phyloP scores from a whole-genome alignment of 345 rosid genomes.

The Eucalyptus shirleyi region DNA sequence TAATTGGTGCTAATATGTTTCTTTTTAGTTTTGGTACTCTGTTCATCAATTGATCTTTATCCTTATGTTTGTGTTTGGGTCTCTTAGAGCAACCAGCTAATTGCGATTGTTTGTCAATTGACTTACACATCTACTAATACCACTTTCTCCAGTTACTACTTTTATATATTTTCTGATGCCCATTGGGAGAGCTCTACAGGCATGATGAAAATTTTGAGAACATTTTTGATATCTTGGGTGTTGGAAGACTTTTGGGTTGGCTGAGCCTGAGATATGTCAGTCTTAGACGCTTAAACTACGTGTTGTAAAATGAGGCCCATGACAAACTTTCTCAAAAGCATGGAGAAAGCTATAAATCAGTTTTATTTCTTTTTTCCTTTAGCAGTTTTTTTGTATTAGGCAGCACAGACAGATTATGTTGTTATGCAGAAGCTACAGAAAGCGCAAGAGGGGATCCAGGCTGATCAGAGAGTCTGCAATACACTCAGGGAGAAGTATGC shows the following conservation, averaged over 20 bases:
- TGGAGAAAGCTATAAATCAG: neutral
- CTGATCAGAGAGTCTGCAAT: conserved; percentile 52
- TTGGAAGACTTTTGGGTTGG: neutral
- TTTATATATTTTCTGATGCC: neutral
- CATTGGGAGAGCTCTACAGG: neutral
- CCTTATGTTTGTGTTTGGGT: neutral
- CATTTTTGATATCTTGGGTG: neutral
- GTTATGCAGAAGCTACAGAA: conserved; percentile 62
- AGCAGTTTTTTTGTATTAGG: neutral
- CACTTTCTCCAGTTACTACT: neutral
- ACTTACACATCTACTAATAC: neutral
- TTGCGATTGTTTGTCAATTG: neutral
- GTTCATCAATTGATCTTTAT: neutral
- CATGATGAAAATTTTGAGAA: neutral
- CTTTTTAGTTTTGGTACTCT: neutral
- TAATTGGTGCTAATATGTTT: neutral
- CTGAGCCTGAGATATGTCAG: neutral
- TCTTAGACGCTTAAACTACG: neutral
- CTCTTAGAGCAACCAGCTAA: neutral
- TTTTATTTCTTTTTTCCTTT: neutral
- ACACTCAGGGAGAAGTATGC: conserved; percentile 40
- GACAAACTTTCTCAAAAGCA: neutral
- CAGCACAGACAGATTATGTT: neutral
- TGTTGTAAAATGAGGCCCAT: neutral
- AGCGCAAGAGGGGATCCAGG: conserved; percentile 39